A percentile compares a stretch with the other conserved stretches of the same genome.
These are phyloP conservation scores for Ambrosia trifida DNA, from an alignment of 129 eudicot species.

Conservation along the genomic window DNA sequence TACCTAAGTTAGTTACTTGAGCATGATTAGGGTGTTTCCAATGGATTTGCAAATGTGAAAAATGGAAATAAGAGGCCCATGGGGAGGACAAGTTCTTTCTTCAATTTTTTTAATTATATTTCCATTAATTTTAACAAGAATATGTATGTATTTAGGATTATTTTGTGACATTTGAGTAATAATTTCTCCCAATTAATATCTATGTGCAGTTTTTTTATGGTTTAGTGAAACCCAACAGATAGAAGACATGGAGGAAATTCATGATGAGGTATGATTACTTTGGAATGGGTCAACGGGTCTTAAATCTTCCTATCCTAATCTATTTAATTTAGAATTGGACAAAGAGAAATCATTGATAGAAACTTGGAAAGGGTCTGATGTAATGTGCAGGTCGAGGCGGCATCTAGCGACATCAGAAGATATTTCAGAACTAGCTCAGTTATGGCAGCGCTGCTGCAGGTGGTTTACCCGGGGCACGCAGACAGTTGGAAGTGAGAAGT, in stretches of 20 bases:
- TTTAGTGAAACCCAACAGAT: conserved; percentile 54
- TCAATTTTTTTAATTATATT: not conserved
- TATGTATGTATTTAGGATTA: not conserved
- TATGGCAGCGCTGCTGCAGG: too few relatives aligned
- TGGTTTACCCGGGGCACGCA: too few relatives aligned
- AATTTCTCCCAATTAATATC: not conserved
- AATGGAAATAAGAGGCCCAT: conserved; percentile 77
- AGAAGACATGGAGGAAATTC: conserved; percentile 53
- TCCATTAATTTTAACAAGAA: not conserved
- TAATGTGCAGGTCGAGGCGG: too few relatives aligned
- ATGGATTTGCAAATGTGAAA: conserved; percentile 63
- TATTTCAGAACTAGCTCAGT: too few relatives aligned
- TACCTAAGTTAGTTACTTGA: too few relatives aligned
- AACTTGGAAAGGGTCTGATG: too few relatives aligned
- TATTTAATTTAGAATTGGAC: too few relatives aligned
- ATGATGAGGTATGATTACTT: conserved; percentile 56
- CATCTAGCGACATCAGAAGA: too few relatives aligned
- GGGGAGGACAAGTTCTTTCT: conserved; percentile 60
- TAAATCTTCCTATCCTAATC: too few relatives aligned
- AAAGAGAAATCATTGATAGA: too few relatives aligned
- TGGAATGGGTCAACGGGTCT: too few relatives aligned
- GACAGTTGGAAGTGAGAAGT: too few relatives aligned
- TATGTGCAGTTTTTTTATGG: conserved; percentile 80
- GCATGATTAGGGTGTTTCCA: conserved; percentile 71
- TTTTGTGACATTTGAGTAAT: not conserved